Evolutionary conservation across 768 basidiomycete genomes (phyloP).

Genomic region (Filobasidium floriforme): DNA sequence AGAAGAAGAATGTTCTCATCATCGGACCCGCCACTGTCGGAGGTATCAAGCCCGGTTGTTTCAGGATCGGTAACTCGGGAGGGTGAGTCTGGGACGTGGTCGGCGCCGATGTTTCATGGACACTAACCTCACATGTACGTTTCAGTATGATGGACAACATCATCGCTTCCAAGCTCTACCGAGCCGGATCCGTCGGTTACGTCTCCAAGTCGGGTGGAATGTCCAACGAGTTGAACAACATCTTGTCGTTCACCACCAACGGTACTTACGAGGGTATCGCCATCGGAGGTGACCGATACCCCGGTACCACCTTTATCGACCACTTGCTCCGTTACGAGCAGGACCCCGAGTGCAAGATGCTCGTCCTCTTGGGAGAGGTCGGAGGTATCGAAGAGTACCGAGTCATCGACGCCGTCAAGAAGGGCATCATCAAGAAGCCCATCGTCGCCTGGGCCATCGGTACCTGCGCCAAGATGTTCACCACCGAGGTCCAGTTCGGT

Average conservation of each 20-base stretch:
- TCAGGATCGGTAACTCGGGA: conserved; percentile 98
- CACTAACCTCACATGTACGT: too few relatives aligned
- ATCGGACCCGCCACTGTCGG: conserved; percentile 96
- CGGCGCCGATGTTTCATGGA: neutral
- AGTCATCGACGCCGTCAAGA: conserved; percentile 94
- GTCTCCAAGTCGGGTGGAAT: conserved; percentile 99
- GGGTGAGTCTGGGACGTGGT: conserved; percentile 53
- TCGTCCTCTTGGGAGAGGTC: conserved; percentile 95
- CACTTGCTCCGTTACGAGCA: conserved; percentile 94
- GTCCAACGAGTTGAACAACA: conserved; percentile 99
- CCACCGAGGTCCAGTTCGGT: conserved; percentile 98
- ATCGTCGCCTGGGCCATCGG: conserved; percentile 99
- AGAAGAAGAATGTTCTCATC: conserved; percentile 79
- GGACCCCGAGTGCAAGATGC: conserved; percentile 97
- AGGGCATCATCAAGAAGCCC: conserved; percentile 89
- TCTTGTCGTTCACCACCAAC: conserved; percentile 88
- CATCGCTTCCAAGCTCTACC: conserved; percentile 96
- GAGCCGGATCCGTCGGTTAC: conserved; percentile 92
- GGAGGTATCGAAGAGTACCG: conserved; percentile 99
- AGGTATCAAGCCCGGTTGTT: conserved; percentile 99
- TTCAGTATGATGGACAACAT: conserved; percentile 99
- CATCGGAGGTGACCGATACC: conserved; percentile 98
- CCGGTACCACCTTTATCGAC: conserved; percentile 97
- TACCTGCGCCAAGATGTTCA: conserved; percentile 99
- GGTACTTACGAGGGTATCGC: conserved; percentile 99